Conservation (phyloP, 2,329 filamentous ascomycete genomes). For the Aspergillus viridinutans region DNA sequence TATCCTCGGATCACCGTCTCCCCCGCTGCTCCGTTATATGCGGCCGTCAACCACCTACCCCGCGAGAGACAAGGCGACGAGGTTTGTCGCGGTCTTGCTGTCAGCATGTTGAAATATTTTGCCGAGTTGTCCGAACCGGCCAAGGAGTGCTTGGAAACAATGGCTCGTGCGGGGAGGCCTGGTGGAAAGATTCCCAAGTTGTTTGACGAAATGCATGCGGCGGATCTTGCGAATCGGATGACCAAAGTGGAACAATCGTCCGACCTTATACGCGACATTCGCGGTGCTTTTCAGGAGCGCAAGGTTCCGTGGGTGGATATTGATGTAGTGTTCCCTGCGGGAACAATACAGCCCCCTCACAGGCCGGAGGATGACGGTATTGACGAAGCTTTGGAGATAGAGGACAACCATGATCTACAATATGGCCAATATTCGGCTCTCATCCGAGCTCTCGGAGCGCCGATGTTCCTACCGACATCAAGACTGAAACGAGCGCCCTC, state of each 20-base stretch:
- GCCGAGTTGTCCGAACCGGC: slow-evolving; percentile 73
- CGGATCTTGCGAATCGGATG: slow-evolving; percentile 82
- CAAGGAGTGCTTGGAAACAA: slow-evolving; percentile 63
- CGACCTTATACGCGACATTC: slow-evolving; percentile 69
- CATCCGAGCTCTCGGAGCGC: slow-evolving; percentile 74
- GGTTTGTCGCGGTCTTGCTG: slow-evolving; percentile 82
- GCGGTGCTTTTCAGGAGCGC: slow-evolving; percentile 73
- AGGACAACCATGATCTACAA: slow-evolving; percentile 42
- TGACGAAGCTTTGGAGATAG: slow-evolving; percentile 49
- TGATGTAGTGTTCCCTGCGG: slow-evolving; percentile 78
- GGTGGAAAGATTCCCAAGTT: slow-evolving; percentile 63
- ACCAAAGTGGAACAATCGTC: slow-evolving; percentile 70
- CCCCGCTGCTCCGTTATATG: slow-evolving; percentile 85
- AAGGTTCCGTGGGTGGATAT: slow-evolving; percentile 80
- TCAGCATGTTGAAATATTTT: slow-evolving; percentile 93
- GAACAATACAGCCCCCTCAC: slow-evolving; percentile 63
- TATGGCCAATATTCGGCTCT: slow-evolving; percentile 76
- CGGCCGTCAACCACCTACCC: slow-evolving; percentile 82
- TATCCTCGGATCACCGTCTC: slow-evolving; percentile 90
- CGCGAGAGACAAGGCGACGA: slow-evolving; percentile 95
- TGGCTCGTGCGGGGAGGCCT: slow-evolving; percentile 50
- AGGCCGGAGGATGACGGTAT: slow-evolving; percentile 60
- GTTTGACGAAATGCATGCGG: slow-evolving; percentile 89
- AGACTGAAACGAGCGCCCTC: slow-evolving; percentile 81
- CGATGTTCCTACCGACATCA: slow-evolving; percentile 81